These are phyloP conservation scores for Mucor indicus DNA, from an alignment of 371 early-diverging fungal species.

Conservation along the genomic window DNA sequence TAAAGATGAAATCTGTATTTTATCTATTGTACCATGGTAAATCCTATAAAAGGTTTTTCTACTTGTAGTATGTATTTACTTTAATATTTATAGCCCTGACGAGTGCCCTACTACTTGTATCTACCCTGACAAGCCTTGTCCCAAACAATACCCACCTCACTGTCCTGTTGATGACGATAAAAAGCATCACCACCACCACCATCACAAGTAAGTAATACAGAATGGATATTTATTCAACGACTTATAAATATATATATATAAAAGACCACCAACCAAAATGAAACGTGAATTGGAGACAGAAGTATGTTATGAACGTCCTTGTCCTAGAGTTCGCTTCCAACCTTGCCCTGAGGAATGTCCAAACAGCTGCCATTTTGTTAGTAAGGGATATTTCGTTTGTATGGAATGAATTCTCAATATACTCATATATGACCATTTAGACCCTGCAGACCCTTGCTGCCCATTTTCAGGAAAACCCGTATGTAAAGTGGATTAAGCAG, in stretches of 20 bases:
- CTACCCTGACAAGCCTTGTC: conserved; percentile 11
- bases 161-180: too few relatives aligned
- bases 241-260: too few relatives aligned
- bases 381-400: background rate
- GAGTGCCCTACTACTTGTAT: conserved; percentile 3
- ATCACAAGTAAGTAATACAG: too few relatives aligned
- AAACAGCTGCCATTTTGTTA: background rate
- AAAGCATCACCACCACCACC: too few relatives aligned
- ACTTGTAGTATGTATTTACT: background rate
- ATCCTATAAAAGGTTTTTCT: background rate
- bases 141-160: background rate
- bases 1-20: conserved; percentile 4
- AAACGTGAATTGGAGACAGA: background rate
- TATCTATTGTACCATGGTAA: conserved; percentile 12
- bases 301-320: conserved; percentile 1
- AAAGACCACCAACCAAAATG: background rate
- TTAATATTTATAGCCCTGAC: background rate
- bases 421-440: background rate
- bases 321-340: background rate
- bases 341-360: conserved; percentile 5
- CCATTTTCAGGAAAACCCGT: conserved; percentile 1
- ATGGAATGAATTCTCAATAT: background rate
- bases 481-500: background rate
- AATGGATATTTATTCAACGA: too few relatives aligned
- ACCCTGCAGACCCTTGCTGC: conserved; percentile 3